These are phyloP conservation scores for Marchantia paleacea DNA, from an alignment of 225 moss, liverwort and hornwort species.

Conservation along the genomic window DNA sequence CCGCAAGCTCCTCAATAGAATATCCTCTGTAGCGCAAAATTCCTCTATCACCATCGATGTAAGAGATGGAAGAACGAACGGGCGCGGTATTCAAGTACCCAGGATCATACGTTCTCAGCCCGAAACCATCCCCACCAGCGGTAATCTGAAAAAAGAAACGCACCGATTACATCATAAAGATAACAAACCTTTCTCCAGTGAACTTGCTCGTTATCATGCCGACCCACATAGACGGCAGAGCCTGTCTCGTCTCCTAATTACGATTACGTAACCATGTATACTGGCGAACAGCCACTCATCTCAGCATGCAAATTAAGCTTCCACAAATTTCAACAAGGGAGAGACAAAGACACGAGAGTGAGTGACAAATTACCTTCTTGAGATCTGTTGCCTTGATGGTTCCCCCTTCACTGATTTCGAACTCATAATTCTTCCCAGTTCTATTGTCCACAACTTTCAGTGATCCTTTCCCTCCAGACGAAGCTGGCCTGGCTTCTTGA, in stretches of 20 bases:
- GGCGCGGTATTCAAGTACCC: slow-evolving; percentile 94
- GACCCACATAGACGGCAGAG: neutral
- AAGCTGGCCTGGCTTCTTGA: slow-evolving; percentile 46
- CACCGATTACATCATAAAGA: neutral
- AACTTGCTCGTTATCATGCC: neutral
- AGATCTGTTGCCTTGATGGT: slow-evolving; percentile 89
- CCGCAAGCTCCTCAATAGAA: slow-evolving; percentile 93
- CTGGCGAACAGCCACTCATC: neutral
- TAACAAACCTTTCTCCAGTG: neutral
- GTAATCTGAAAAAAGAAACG: slow-evolving; percentile 54
- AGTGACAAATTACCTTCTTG: slow-evolving; percentile 48
- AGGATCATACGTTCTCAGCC: slow-evolving; percentile 80
- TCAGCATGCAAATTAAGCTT: neutral
- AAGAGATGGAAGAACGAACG: slow-evolving; percentile 81
- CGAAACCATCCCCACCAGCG: slow-evolving; percentile 89
- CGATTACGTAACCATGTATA: neutral
- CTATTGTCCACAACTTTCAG: slow-evolving; percentile 75
- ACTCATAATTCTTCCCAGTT: slow-evolving; percentile 77
- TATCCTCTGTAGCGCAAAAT: slow-evolving; percentile 93
- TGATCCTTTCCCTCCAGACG: slow-evolving; percentile 70
- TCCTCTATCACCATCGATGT: slow-evolving; percentile 92
- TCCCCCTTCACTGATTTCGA: slow-evolving; percentile 83
- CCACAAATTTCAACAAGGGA: neutral
- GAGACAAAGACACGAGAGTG: neutral
- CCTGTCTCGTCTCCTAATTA: neutral